Percentiles rank a stretch among this genome's conserved stretches.
Conservation (phyloP, 2,329 filamentous ascomycete species). For the Pyrenophora teres region DNA sequence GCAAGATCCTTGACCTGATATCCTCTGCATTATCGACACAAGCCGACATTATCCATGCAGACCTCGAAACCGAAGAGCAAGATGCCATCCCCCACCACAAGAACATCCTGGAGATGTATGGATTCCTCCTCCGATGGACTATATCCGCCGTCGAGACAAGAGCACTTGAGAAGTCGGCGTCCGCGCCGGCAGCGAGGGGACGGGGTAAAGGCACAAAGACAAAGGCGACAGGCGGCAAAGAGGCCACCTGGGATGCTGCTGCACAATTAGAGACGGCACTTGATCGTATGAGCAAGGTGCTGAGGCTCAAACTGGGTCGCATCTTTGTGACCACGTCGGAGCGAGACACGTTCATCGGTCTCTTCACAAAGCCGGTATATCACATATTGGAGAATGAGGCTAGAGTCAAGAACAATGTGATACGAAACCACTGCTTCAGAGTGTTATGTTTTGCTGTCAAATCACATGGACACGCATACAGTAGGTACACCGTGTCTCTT, state of each 20-base stretch:
- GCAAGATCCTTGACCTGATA: constrained; percentile 90
- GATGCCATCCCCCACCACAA: constrained; percentile 80
- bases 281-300: constrained; percentile 92
- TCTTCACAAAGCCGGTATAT: constrained; percentile 92
- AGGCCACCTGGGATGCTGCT: constrained; percentile 85
- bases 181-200: constrained; percentile 71
- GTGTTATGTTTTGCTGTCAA: constrained; percentile 96
- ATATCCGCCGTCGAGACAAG: constrained; percentile 93
- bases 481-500: constrained; percentile 56
- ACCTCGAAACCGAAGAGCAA: constrained; percentile 90
- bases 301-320: constrained; percentile 87
- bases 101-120: constrained; percentile 88
- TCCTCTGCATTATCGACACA: constrained; percentile 85
- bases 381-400: constrained; percentile 93
- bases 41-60: constrained; percentile 81
- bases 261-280: constrained; percentile 85
- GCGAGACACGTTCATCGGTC: constrained; percentile 88
- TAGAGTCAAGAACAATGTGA: constrained; percentile 82
- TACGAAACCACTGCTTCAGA: constrained; percentile 97
- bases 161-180: constrained; percentile 83
- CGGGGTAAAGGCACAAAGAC: constrained; percentile 75
- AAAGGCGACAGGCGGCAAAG: constrained; percentile 64
- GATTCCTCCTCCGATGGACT: constrained; percentile 92
- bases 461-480: constrained; percentile 95
- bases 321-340: constrained; percentile 97